Base-by-base conservation (phyloP, 2,329 filamentous ascomycete genomes). In the Xylariaceae sp. region DNA sequence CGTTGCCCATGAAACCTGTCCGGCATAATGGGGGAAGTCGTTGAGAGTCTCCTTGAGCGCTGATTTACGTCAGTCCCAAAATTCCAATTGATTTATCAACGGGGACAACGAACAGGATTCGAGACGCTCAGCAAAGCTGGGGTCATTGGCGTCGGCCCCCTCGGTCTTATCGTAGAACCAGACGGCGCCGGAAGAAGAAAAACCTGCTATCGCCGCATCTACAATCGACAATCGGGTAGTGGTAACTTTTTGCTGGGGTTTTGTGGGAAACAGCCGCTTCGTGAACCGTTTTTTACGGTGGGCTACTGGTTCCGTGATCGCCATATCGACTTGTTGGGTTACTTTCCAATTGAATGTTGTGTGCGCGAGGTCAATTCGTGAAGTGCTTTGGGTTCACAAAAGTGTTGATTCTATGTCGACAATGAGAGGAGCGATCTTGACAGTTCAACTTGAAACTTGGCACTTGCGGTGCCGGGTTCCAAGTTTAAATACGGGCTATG, bases 201-300 rank as follows among this genome's bases (percentile, higher is more conserved):
- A 80, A 3, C 74, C 68, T 2, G 74, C 74, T 8, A 75, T 74
- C 0, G 74, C 75, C 1, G 75, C 75, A 67, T 80, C 78, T 11
- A 76, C 65, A 30, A 78, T 76, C 3, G 76, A 78, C 0, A 78
- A 66, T 48, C 59, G 66, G 11, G 65, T 68, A 3, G 55, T 57
- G 1, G 48, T 67, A 3, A 47, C 17, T n/a, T 56, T 52, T 11
- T 61, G 50, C 1, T 47, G 39, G 9, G 34, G 51, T 2, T 53
- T 59, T 1, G 57, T 3, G 1, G 67, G 65, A 23, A 68, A 70
- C 6, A 70, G 44, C 59, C 65, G 62, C 48, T 62, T 66, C 35
- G 59, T 54, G 15, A 34, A 30, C 44, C 47, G 56, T 18, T 65
- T 55, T 10, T 50, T 59, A 53, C 50, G 50, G 15, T 60, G 58